phyloP scores from a whole-genome alignment of 2,329 filamentous ascomycete genomes.

The Neonectria faginata region DNA sequence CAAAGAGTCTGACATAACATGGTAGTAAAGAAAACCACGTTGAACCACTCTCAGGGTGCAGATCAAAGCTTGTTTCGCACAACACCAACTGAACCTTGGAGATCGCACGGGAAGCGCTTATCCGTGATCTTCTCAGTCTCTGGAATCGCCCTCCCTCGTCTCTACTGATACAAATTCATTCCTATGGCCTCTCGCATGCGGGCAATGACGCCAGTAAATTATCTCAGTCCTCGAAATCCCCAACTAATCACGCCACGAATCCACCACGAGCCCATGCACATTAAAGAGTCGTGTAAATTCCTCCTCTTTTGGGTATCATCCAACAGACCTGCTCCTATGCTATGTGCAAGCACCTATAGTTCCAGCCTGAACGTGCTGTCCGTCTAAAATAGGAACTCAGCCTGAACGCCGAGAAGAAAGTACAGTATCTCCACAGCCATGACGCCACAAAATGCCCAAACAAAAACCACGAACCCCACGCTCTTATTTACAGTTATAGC shows the following conservation, averaged over 20 bases:
- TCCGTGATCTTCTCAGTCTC: no score
- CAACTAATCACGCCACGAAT: background rate
- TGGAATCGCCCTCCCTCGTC: no score
- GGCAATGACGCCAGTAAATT: no score
- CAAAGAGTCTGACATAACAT: no score
- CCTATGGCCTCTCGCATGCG: no score
- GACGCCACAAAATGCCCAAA: background rate
- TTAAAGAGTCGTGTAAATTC: background rate
- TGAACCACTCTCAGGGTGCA: no score
- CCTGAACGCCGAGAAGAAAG: background rate
- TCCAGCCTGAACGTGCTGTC: background rate
- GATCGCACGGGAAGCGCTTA: no score
- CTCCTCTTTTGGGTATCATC: constrained; percentile 11
- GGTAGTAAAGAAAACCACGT: no score
- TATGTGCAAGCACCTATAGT: background rate
- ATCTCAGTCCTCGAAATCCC: background rate
- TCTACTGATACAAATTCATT: no score
- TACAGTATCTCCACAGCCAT: background rate
- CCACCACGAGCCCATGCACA: background rate
- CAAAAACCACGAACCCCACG: background rate
- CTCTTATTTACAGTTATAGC: background rate
- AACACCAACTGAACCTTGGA: no score
- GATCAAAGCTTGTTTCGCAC: no score
- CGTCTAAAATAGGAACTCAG: background rate
- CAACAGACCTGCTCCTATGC: constrained; percentile 3